Conservation (phyloP, 305 asterid genomes). For the Fraxinus nigra region DNA sequence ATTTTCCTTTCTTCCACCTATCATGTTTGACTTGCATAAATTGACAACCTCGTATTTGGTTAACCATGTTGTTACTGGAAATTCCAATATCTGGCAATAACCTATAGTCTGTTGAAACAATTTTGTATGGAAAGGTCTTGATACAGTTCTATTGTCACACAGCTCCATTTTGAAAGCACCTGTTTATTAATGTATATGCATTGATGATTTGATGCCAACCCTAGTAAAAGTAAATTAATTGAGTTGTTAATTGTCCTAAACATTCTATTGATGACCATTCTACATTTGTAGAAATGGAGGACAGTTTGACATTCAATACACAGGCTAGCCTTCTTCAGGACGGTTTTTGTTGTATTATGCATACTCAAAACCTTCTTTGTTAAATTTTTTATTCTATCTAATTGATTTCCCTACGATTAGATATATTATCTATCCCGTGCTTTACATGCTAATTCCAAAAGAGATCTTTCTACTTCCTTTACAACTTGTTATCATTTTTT, state of each 20-base stretch:
- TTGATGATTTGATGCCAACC: constrained; percentile 12
- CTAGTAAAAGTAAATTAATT: constrained; percentile 13
- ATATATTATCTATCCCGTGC: constrained; percentile 11
- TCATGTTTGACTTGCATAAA: constrained; percentile 12
- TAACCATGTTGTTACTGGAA: constrained; percentile 13
- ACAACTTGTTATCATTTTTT: constrained; percentile 4
- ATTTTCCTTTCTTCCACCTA: constrained; percentile 20
- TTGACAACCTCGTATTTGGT: constrained; percentile 18
- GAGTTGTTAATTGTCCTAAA: constrained; percentile 14
- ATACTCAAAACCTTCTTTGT: not conserved
- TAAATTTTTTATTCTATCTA: constrained; percentile 14
- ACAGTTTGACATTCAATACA: not conserved
- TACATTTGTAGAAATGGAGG: constrained; percentile 5
- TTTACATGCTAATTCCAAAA: constrained; percentile 1
- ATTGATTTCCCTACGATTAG: not conserved
- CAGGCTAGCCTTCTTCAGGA: constrained; percentile 17
- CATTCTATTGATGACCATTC: not conserved
- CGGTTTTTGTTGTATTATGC: not conserved
- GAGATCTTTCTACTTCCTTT: not conserved
- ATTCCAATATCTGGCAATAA: constrained; percentile 13
- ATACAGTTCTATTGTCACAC: constrained; percentile 8
- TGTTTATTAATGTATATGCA: constrained; percentile 3
- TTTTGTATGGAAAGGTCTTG: constrained; percentile 7
- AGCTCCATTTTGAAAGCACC: constrained; percentile 8
- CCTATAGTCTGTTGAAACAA: constrained; percentile 2